Conservation (phyloP, 805 yeast genomes). For the Starmerella etchellsii region DNA sequence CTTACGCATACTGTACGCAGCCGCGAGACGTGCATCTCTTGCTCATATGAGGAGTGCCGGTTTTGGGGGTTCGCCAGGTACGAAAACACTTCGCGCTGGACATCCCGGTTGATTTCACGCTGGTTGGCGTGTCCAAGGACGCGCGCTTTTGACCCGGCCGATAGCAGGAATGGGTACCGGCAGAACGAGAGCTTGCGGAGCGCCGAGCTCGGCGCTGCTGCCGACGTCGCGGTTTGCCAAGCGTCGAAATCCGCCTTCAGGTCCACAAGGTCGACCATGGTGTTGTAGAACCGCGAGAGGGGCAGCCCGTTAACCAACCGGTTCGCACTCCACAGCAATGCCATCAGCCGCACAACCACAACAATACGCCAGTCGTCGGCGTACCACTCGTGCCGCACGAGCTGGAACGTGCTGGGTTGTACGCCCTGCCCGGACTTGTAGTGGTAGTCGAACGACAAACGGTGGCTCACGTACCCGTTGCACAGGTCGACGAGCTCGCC, state of each 20-base stretch:
- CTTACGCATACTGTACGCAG: constrained; percentile 32
- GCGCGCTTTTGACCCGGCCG: constrained; percentile 70
- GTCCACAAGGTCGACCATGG: constrained; percentile 67
- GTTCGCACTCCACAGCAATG: constrained; percentile 45
- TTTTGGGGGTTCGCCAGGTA: constrained; percentile 3
- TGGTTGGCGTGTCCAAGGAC: constrained; percentile 46
- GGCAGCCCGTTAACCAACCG: constrained; percentile 19
- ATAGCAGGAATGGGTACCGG: constrained; percentile 68
- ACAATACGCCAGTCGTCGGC: constrained; percentile 72
- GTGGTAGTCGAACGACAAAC: constrained; percentile 36
- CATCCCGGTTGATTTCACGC: constrained; percentile 13
- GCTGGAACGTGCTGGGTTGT: constrained; percentile 12
- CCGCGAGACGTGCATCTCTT: constrained; percentile 1
- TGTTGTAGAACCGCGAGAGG: constrained; percentile 52
- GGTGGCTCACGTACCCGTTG: constrained; percentile 68
- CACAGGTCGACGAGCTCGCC: constrained; percentile 47
- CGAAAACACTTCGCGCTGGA: constrained; percentile 18
- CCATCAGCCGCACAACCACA: constrained; percentile 49
- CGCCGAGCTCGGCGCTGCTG: constrained; percentile 18
- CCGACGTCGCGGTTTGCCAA: constrained; percentile 41
- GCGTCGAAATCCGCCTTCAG: constrained; percentile 67
- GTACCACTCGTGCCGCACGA: constrained; percentile 39
- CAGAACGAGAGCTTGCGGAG: constrained; percentile 52
- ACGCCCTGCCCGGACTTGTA: constrained; percentile 14
- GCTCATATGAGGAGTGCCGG: constrained; percentile 1